These are phyloP conservation scores for Coemansia sp. DNA, from an alignment of 192 early-diverging fungal species.

Conservation along the genomic window DNA sequence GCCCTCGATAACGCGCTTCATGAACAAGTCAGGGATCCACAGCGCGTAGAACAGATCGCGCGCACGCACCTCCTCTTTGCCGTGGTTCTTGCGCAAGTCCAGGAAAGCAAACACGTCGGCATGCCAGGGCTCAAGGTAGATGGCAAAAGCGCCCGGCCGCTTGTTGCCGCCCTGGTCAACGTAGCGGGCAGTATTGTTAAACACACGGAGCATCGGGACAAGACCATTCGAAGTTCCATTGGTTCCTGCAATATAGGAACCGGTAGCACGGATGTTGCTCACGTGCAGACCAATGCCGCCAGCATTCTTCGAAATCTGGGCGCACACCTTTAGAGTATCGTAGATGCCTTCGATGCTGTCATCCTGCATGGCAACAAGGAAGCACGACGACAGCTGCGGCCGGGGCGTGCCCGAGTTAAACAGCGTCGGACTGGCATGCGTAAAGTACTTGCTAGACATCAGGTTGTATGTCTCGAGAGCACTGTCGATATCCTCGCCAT, in stretches of 20 bases:
- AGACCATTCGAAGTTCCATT: constrained; percentile 97
- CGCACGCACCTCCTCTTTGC: constrained; percentile 95
- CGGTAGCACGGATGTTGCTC: constrained; percentile 92
- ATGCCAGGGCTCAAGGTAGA: constrained; percentile 99
- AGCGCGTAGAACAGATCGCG: constrained; percentile 97
- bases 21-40: constrained; percentile 98
- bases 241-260: constrained; percentile 97
- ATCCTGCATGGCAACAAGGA: constrained; percentile 93
- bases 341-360: constrained; percentile 99
- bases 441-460: constrained; percentile 92
- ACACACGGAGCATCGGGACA: constrained; percentile 97
- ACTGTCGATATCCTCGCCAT: constrained; percentile 84
- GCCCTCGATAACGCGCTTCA: constrained; percentile 93
- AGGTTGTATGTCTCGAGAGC: constrained; percentile 94
- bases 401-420: constrained; percentile 98
- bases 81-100: constrained; percentile 95
- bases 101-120: constrained; percentile 96
- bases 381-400: constrained; percentile 94
- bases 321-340: constrained; percentile 95
- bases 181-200: constrained; percentile 97
- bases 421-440: constrained; percentile 94
- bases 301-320: constrained; percentile 97
- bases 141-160: constrained; percentile 95
- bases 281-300: constrained; percentile 97
- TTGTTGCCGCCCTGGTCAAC: constrained; percentile 99